Percentiles rank a stretch among this genome's conserved stretches.
phyloP scores from a whole-genome alignment of 73 alveolate species.

The Paramecium caudatum region DNA sequence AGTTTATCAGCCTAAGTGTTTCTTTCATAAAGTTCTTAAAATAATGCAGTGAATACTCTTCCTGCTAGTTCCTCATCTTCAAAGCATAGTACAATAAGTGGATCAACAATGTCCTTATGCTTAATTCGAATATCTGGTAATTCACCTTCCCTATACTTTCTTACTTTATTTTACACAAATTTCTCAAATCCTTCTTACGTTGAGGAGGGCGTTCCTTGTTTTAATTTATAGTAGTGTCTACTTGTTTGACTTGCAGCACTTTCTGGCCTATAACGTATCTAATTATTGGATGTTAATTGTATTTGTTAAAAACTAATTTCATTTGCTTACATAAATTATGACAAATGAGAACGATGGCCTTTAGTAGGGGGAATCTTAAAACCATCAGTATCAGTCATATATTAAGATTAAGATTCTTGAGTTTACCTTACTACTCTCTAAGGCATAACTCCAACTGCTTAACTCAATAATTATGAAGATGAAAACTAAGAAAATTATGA shows the following conservation, averaged over 20 bases:
- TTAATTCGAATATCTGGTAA: slow-evolving; percentile 72
- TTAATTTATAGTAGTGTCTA: not conserved
- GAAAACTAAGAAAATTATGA: slow-evolving; percentile 17
- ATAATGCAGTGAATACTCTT: slow-evolving; percentile 25
- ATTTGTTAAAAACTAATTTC: slow-evolving; percentile 20
- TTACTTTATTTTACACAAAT: slow-evolving; percentile 39
- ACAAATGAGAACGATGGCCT: not conserved
- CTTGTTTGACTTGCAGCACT: not conserved
- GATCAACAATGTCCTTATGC: slow-evolving; percentile 67
- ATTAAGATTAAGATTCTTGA: not conserved
- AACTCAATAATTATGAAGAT: slow-evolving; percentile 16
- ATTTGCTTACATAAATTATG: slow-evolving; percentile 31
- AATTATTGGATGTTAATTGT: slow-evolving; percentile 3
- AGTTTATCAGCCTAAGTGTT: not conserved
- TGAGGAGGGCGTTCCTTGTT: not conserved
- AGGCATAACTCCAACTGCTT: slow-evolving; percentile 17
- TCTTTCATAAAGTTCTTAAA: slow-evolving; percentile 16
- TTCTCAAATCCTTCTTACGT: slow-evolving; percentile 16
- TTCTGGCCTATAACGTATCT: slow-evolving; percentile 47
- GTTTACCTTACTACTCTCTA: not conserved
- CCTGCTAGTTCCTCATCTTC: slow-evolving; percentile 68
- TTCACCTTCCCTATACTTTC: slow-evolving; percentile 73
- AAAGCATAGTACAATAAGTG: slow-evolving; percentile 44
- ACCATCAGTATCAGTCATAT: slow-evolving; percentile 28
- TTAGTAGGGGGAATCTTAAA: slow-evolving; percentile 13